Percentiles rank a stretch among this genome's conserved stretches.
phyloP scores from a whole-genome alignment of 2,329 filamentous ascomycete species.

The Rosellinia necatrix region DNA sequence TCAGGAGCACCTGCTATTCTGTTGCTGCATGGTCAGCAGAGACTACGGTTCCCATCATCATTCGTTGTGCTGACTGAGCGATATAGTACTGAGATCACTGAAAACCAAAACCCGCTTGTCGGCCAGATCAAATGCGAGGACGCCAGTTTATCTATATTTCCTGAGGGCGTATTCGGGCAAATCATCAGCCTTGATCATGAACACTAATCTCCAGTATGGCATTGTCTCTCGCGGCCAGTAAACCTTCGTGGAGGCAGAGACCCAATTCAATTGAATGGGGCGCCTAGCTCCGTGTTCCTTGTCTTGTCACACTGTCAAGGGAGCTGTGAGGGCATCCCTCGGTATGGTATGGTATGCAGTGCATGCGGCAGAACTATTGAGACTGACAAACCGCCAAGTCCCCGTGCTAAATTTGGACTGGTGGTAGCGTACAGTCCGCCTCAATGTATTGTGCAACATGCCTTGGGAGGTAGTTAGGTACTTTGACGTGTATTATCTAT shows the following conservation, averaged over 20 bases:
- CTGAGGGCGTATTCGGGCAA: background rate
- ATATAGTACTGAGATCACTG: slow-evolving; percentile 8
- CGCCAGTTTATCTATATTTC: slow-evolving; percentile 1
- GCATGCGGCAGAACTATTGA: background rate
- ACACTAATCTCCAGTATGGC: background rate
- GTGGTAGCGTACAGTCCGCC: background rate
- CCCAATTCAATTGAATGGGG: background rate
- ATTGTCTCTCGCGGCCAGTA: background rate
- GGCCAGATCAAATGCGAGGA: slow-evolving; percentile 10
- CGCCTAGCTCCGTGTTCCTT: background rate
- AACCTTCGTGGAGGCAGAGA: background rate
- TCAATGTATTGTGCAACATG: background rate
- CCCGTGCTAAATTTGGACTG: slow-evolving; percentile 24
- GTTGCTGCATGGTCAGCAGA: slow-evolving; percentile 29
- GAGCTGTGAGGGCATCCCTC: too few relatives aligned
- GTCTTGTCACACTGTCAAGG: too few relatives aligned
- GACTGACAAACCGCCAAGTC: slow-evolving; percentile 5
- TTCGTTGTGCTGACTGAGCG: slow-evolving; percentile 24
- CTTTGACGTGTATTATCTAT: too few relatives aligned
- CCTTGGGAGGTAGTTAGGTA: too few relatives aligned
- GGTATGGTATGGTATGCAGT: too few relatives aligned
- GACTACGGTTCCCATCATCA: slow-evolving; percentile 15
- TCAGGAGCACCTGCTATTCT: slow-evolving; percentile 18
- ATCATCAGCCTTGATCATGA: background rate
- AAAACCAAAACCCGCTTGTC: slow-evolving; percentile 5